phyloP scores from a whole-genome alignment of 2,329 filamentous ascomycete genomes.

The Arthroderma uncinatum region DNA sequence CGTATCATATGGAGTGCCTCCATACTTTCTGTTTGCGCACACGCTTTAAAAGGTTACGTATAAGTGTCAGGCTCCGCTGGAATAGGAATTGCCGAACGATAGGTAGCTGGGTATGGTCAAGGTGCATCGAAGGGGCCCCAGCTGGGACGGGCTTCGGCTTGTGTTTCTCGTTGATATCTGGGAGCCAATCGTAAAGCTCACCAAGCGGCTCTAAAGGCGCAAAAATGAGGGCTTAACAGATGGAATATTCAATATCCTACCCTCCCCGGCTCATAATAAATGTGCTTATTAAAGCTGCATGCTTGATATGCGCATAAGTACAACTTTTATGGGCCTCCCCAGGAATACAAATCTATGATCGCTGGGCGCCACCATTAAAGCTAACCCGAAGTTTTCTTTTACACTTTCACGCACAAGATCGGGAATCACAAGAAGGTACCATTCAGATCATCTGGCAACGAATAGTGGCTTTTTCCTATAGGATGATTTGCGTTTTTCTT shows the following conservation, averaged over 20 bases:
- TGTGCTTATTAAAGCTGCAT: not conserved
- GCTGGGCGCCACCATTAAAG: not conserved
- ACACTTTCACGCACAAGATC: not conserved
- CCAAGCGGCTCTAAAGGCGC: not conserved
- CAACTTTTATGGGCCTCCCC: not conserved
- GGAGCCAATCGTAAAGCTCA: not conserved
- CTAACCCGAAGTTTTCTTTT: not conserved
- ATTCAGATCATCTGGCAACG: not conserved
- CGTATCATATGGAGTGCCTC: not conserved
- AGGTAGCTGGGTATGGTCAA: not conserved
- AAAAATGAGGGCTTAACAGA: not conserved
- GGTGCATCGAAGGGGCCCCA: not conserved
- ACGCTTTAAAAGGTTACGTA: not conserved
- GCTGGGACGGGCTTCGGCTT: not conserved
- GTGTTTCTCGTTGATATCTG: not conserved
- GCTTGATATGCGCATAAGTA: not conserved
- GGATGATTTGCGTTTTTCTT: not conserved
- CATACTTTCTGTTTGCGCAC: not conserved
- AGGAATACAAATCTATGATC: not conserved
- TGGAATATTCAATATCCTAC: not conserved
- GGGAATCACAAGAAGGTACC: not conserved
- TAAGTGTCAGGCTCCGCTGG: not conserved
- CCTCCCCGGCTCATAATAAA: not conserved
- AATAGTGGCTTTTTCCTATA: not conserved
- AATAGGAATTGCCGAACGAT: not conserved